Evolutionary conservation across 148 eudicot genomes (phyloP), one percentile per base, ranked within the genome.

Genomic region (Rheum nobile): DNA sequence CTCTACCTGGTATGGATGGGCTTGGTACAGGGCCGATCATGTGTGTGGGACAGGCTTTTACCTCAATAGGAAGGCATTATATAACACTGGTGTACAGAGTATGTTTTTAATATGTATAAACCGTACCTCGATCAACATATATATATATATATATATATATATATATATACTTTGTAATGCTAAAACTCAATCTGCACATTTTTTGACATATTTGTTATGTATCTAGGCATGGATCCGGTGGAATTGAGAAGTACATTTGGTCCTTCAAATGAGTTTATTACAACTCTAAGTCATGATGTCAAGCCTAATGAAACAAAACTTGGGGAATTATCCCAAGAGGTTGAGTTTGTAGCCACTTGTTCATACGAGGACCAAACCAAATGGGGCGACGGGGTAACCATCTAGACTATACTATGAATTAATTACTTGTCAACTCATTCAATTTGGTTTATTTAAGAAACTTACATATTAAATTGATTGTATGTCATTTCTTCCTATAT

Each of bases 61-160:
- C 82, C 80, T 92, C 44, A 92, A 81, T 57, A 92, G 90, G 77
- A 74, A 82, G 41, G 81, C 95, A n/a, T 74, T 92, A 12, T 88
- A 81, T 77, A 85, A 79, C 0, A 17, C 42, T 38, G 75, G 22
- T 37, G 17, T 65, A 14, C 38, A 38, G 13, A 71, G 84, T 78
- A 26, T 0, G 77, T 76, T 78, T 71, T 6, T 19, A 28, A n/a
- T 7, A 7, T 4, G n/a, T n/a, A n/a, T n/a, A n/a, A n/a, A 48
- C 21, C 54, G n/a, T n/a, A 14, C 21, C 1, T 48, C 43, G 8
- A 38, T 22, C 59, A 54, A 19, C 8, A 54, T 5, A 54, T 2
- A 3, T n/a, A n/a, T n/a, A n/a, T n/a, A n/a, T n/a, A n/a, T n/a
- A n/a, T n/a, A n/a, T n/a, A n/a, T n/a, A n/a, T n/a, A n/a, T n/a